Conservation (phyloP, 306 rosid species). For the Medicago lupulina region DNA sequence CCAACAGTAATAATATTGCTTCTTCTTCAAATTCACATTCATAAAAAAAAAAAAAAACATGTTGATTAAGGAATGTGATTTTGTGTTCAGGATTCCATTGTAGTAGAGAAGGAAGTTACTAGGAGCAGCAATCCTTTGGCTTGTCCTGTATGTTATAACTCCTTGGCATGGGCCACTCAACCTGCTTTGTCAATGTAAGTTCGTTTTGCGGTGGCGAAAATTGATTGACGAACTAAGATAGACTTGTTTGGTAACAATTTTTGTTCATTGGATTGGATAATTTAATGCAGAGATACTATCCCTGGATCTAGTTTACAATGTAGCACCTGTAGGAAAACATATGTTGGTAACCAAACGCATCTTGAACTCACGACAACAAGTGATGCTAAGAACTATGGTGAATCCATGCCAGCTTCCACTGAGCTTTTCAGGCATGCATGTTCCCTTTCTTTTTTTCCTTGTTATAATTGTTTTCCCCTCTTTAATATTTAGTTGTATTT, state of each 20-base stretch:
- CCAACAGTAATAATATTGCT: conserved; percentile 40
- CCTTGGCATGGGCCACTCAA: conserved; percentile 48
- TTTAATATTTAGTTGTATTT: conserved; percentile 15
- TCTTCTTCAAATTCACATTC: conserved; percentile 20
- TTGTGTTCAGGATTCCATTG: conserved; percentile 50
- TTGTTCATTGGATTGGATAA: conserved; percentile 31
- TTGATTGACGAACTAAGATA: no score
- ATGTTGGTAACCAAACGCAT: conserved; percentile 66
- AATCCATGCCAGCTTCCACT: conserved; percentile 71
- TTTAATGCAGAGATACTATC: conserved; percentile 59
- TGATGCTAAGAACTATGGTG: conserved; percentile 66
- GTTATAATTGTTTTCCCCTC: no score
- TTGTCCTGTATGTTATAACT: conserved; percentile 79
- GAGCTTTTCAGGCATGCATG: conserved; percentile 79
- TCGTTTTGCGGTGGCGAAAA: no score
- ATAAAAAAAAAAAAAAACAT: no score
- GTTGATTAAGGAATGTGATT: conserved; percentile 1
- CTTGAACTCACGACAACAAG: conserved; percentile 66
- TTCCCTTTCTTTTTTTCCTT: conserved; percentile 11
- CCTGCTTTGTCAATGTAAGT: conserved; percentile 68
- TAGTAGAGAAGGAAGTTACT: conserved; percentile 55
- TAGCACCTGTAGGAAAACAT: conserved; percentile 76
- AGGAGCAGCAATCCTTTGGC: conserved; percentile 59
- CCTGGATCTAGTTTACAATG: conserved; percentile 71
- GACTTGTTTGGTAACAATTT: no score